Evolutionary conservation across 768 basidiomycete species (phyloP).

Genomic region (Amanita rimosa): DNA sequence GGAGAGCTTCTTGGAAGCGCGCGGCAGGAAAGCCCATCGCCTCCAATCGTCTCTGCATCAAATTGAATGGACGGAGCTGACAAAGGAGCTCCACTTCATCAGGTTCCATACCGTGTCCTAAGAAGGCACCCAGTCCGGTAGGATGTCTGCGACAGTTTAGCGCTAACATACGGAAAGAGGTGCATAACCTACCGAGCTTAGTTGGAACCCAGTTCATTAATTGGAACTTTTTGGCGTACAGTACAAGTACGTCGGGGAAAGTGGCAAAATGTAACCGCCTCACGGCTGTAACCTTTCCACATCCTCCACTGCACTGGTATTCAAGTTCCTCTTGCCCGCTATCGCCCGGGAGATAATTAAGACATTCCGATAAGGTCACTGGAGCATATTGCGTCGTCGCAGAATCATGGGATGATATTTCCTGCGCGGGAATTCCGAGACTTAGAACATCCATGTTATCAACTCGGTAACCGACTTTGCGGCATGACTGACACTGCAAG

Average conservation of each 20-base stretch:
- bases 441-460: slow-evolving; percentile 73
- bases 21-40: slow-evolving; percentile 86
- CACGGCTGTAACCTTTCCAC: slow-evolving; percentile 51
- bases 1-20: slow-evolving; percentile 81
- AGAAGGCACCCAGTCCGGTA: slow-evolving; percentile 52
- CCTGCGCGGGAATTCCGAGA: slow-evolving; percentile 61
- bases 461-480: slow-evolving; percentile 70
- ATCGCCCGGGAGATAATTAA: slow-evolving; percentile 36
- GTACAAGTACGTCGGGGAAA: slow-evolving; percentile 79
- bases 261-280: slow-evolving; percentile 73
- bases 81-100: slow-evolving; percentile 42
- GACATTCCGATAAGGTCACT: slow-evolving; percentile 48
- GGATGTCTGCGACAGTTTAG: slow-evolving; percentile 59
- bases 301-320: slow-evolving; percentile 72
- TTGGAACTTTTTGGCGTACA: slow-evolving; percentile 92
- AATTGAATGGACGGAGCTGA: too few relatives aligned
- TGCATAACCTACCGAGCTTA: slow-evolving; percentile 60
- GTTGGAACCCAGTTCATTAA: slow-evolving; percentile 94
- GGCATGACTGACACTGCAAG: slow-evolving; percentile 71
- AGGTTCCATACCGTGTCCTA: too few relatives aligned
- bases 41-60: slow-evolving; percentile 62
- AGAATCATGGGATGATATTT: neutral
- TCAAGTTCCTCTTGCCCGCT: slow-evolving; percentile 48
- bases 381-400: slow-evolving; percentile 33
- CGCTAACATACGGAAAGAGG: neutral